Evolutionary conservation across 139 green algal species (phyloP).

Genomic region (Astrephomene gubernaculifera): DNA sequence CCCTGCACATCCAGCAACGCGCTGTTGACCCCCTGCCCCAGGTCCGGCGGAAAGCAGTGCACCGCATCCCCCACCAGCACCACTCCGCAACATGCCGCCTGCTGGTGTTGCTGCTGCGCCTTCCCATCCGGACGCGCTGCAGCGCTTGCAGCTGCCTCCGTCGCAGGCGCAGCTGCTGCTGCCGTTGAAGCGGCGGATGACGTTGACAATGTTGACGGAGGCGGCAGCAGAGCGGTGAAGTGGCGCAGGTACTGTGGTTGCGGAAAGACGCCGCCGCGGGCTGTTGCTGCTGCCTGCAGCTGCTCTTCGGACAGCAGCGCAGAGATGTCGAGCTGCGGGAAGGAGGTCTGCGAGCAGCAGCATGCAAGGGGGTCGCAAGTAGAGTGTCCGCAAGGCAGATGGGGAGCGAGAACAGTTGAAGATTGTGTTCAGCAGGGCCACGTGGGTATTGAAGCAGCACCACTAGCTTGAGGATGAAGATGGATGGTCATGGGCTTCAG

Average conservation of each 20-base stretch:
- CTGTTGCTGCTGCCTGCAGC: slow-evolving; percentile 7
- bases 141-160: neutral
- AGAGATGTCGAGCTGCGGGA: slow-evolving; percentile 26
- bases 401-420: no score
- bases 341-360: slow-evolving; percentile 28
- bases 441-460: no score
- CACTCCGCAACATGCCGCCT: slow-evolving; percentile 19
- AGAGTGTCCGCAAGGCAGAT: no score
- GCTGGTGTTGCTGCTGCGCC: neutral
- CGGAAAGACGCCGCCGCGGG: slow-evolving; percentile 36
- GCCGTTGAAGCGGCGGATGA: neutral
- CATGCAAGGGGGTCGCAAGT: no score
- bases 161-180: slow-evolving; percentile 6
- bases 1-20: slow-evolving; percentile 47
- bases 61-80: slow-evolving; percentile 43
- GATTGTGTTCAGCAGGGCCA: no score
- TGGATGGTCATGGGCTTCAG: no score
- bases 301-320: neutral
- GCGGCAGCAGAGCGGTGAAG: slow-evolving; percentile 24
- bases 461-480: no score
- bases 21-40: slow-evolving; percentile 58
- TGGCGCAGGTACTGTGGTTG: slow-evolving; percentile 28
- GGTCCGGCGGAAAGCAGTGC: slow-evolving; percentile 59
- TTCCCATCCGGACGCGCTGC: no score
- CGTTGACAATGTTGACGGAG: neutral